These are phyloP conservation scores for Spizellomyces punctatus DNA, from an alignment of 192 early-diverging fungal genomes.

Conservation along the genomic window DNA sequence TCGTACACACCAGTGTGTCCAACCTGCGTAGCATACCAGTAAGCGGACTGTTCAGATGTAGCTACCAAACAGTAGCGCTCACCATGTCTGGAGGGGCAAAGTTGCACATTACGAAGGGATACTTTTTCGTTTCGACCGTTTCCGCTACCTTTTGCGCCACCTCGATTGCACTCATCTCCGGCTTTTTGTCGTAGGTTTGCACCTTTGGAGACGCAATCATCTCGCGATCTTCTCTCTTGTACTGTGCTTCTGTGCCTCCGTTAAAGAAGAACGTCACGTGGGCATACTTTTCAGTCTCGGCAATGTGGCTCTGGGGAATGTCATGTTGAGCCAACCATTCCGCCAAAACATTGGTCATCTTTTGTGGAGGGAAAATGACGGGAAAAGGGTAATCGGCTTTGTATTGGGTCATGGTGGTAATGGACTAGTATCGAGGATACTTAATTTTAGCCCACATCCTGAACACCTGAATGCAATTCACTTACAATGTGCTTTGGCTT, in stretches of 20 bases:
- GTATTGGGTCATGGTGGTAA: conserved; percentile 97
- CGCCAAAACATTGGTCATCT: conserved; percentile 96
- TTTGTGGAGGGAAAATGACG: conserved; percentile 94
- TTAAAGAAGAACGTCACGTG: conserved; percentile 99
- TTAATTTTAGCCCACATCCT: background rate
- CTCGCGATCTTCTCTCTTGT: conserved; percentile 83
- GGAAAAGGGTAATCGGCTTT: conserved; percentile 96
- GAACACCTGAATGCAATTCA: background rate
- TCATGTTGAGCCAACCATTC: conserved; percentile 91
- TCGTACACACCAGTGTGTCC: conserved; percentile 98
- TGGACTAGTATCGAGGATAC: conserved; percentile 43
- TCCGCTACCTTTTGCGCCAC: conserved; percentile 92
- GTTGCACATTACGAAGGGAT: conserved; percentile 97
- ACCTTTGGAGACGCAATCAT: conserved; percentile 93
- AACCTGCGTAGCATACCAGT: conserved; percentile 32
- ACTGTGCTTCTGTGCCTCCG: conserved; percentile 94
- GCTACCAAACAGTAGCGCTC: conserved; percentile 6
- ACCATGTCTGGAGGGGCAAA: conserved; percentile 90
- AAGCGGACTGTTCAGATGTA: too few relatives aligned
- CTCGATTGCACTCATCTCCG: conserved; percentile 89
- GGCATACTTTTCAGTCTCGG: conserved; percentile 99
- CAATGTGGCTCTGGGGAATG: conserved; percentile 93
- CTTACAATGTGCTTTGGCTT: conserved; percentile 76
- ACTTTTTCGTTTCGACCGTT: conserved; percentile 73
- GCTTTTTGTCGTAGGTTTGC: conserved; percentile 96